phyloP scores from a whole-genome alignment of 2,329 filamentous ascomycete species.

The Dichotomopilus funicola region DNA sequence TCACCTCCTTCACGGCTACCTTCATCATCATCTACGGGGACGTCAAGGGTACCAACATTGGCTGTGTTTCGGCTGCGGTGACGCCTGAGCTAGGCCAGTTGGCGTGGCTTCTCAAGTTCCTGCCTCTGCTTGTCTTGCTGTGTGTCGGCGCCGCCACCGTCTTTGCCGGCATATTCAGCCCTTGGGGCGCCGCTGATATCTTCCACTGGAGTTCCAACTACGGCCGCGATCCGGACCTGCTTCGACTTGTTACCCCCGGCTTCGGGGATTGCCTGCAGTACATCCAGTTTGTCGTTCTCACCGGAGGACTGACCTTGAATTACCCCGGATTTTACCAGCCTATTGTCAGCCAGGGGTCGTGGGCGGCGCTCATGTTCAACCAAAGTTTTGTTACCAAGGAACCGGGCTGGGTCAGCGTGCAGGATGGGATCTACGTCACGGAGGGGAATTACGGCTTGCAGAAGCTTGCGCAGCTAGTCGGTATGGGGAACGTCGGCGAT shows the following conservation, averaged over 20 bases:
- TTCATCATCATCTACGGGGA: constrained; percentile 74
- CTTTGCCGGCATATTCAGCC: constrained; percentile 79
- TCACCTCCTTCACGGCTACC: constrained; percentile 71
- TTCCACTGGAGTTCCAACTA: constrained; percentile 99
- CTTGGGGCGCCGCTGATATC: constrained; percentile 85
- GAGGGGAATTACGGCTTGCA: constrained; percentile 76
- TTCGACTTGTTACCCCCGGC: constrained; percentile 88
- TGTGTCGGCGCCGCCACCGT: constrained; percentile 77
- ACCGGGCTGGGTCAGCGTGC: constrained; percentile 57
- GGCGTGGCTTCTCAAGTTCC: constrained; percentile 62
- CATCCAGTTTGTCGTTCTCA: constrained; percentile 85
- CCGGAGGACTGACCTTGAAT: constrained; percentile 75
- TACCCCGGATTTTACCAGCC: constrained; percentile 96
- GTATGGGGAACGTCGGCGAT: constrained; percentile 68
- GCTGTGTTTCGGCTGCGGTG: constrained; percentile 73
- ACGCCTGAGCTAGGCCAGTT: constrained; percentile 75
- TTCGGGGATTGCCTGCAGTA: constrained; percentile 97
- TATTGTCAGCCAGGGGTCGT: constrained; percentile 76
- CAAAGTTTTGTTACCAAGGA: constrained; percentile 72
- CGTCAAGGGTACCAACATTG: constrained; percentile 53
- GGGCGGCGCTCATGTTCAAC: constrained; percentile 91
- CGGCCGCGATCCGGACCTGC: constrained; percentile 82
- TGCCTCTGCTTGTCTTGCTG: constrained; percentile 72
- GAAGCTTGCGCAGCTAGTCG: constrained; percentile 70
- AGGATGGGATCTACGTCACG: constrained; percentile 81